A percentile compares a stretch with the other conserved stretches of the same genome.
These are phyloP conservation scores for Phytophthora megakarya DNA, from an alignment of 352 stramenopile species.

Conservation along the genomic window DNA sequence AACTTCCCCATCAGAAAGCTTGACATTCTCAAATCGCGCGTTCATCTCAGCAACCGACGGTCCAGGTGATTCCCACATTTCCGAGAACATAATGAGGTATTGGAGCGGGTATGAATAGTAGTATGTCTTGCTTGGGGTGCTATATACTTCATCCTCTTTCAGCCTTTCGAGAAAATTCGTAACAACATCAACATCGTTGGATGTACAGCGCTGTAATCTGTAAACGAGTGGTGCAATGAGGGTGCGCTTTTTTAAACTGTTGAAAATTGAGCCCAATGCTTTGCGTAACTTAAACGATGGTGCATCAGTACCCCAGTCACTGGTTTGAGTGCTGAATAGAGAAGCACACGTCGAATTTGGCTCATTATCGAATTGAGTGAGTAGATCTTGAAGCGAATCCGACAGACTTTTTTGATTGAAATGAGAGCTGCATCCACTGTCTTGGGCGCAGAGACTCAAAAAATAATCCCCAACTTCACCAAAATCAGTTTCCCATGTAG, in stretches of 20 bases:
- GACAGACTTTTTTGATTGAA: conserved; percentile 19
- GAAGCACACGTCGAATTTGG: conserved; percentile 27
- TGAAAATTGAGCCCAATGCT: conserved; percentile 31
- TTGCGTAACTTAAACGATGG: conserved; percentile 31
- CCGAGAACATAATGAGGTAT: conserved; percentile 47
- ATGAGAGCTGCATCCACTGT: conserved; percentile 20
- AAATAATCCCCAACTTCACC: conserved; percentile 38
- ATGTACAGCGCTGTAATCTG: conserved; percentile 35
- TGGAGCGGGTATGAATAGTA: conserved; percentile 39
- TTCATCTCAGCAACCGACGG: conserved; percentile 2
- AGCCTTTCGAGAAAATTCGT: background rate
- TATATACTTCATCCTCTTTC: conserved; percentile 3
- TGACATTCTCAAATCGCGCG: conserved; percentile 16
- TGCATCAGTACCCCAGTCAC: background rate
- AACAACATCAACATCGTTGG: conserved; percentile 19
- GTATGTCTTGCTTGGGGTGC: background rate
- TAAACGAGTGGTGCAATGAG: conserved; percentile 36
- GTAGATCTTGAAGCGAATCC: conserved; percentile 16
- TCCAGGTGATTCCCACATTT: conserved; percentile 42
- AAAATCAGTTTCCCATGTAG: conserved; percentile 43
- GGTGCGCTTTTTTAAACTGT: conserved; percentile 11
- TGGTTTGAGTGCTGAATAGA: conserved; percentile 8
- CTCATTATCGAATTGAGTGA: conserved; percentile 24
- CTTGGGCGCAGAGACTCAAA: conserved; percentile 23
- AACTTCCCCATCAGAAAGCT: conserved; percentile 15